Base-by-base conservation (phyloP, 2,329 filamentous ascomycete species). In the Arthrinium puccinioides region DNA sequence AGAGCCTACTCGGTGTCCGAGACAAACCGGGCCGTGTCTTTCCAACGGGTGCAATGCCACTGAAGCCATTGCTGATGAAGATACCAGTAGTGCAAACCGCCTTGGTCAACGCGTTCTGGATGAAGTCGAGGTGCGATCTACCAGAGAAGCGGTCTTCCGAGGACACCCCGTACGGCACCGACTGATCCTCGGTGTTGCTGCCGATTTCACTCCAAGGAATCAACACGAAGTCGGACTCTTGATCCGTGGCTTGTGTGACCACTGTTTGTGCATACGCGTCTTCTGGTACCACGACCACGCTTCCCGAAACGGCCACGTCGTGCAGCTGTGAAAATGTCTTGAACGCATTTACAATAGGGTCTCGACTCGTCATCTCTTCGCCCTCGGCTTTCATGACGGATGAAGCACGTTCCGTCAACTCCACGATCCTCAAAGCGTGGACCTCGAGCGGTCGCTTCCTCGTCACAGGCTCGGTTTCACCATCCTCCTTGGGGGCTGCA, bases 311-410 rank as follows among this genome's bases (percentile, higher is more conserved):
- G 1, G 87, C 79, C 2, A 96, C 72, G 44, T 89, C 86, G 54
- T 92, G 80, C 27, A 95, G 76, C 44, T 84, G 83, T 2, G 87
- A 87, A 49, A 96, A 89, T 0, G 87, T 87, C 32, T 85, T 79
- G 71, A 96, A 96, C 1, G 87, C 85, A 55, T 94, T 95, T 38
- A 96, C 79, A 4, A 97, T 82, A 0, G 90, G 87, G 51, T 97
- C 90, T 50, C 76, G 73, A 6, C 74, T 69, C 19, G 76, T 75
- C 43, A 79, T 74, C 33, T 92, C 86, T 26, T 88, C 83, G 4
- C 82, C 72, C 53, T 94, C 87, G 0, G 87, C 82, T 50, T 87
- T 83, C 90, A 97, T 97, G 50, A 96, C 90, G 14, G 88, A 89
- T 1, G 90, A 96, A 28, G 87, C 84, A 72, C 90, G 87, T 50